Conservation (phyloP, 192 early-diverging fungal genomes). For the Kappamyces sp. region DNA sequence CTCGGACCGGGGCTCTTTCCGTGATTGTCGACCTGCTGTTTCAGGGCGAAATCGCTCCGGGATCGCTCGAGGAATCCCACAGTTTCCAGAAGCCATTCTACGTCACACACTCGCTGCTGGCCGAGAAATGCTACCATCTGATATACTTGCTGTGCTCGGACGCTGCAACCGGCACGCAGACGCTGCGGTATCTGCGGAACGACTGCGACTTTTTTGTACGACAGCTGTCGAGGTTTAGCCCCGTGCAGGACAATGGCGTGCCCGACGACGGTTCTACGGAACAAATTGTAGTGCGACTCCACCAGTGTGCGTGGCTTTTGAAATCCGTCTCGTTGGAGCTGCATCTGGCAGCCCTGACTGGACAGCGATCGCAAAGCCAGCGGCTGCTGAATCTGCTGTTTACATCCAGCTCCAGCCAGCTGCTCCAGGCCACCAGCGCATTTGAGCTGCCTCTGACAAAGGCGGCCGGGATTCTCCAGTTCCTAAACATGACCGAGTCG, state of each 20-base stretch:
- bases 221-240: constrained; percentile 24
- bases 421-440: not conserved
- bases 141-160: constrained; percentile 75
- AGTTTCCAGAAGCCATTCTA: constrained; percentile 37
- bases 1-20: no score
- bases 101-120: constrained; percentile 67
- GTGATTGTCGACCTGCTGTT: constrained; percentile 30
- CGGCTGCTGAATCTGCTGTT: constrained; percentile 45
- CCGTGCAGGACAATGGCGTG: constrained; percentile 6
- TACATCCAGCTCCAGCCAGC: constrained; percentile 16
- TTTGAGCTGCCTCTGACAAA: constrained; percentile 65
- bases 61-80: not conserved
- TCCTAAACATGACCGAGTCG: constrained; percentile 53
- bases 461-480: constrained; percentile 65
- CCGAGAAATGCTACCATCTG: constrained; percentile 83
- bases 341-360: constrained; percentile 49
- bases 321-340: constrained; percentile 82
- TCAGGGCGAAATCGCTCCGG: constrained; percentile 29
- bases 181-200: constrained; percentile 74
- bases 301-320: constrained; percentile 87
- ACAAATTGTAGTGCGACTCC: constrained; percentile 37
- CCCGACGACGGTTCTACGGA: not conserved
- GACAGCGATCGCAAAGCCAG: constrained; percentile 35
- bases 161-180: constrained; percentile 56
- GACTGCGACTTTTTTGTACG: constrained; percentile 66